Evolutionary conservation across 2,329 filamentous ascomycete species (phyloP).

Genomic region (Sphaerulina musiva): DNA sequence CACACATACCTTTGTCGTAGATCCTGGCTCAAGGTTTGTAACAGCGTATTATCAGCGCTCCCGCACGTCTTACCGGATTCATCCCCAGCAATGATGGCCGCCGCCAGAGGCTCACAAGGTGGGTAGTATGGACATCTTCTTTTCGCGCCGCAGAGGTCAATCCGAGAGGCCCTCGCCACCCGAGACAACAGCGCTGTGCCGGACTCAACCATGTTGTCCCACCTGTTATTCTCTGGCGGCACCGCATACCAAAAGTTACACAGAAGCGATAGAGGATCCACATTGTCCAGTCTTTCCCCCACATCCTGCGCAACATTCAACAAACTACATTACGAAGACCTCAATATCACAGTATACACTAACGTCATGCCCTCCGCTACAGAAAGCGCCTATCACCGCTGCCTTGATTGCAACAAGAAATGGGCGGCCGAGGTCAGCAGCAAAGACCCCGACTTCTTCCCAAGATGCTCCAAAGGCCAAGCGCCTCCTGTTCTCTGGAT

Average conservation of each 20-base stretch:
- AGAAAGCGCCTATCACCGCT: constrained; percentile 35
- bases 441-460: constrained; percentile 65
- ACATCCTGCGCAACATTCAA: too few relatives aligned
- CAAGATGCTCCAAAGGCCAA: constrained; percentile 61
- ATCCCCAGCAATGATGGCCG: neutral
- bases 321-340: neutral
- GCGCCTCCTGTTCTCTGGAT: constrained; percentile 68
- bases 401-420: constrained; percentile 61
- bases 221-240: too few relatives aligned
- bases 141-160: too few relatives aligned
- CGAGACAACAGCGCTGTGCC: neutral
- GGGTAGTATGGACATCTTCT: neutral
- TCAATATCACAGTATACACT: neutral
- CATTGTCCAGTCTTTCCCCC: too few relatives aligned
- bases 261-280: too few relatives aligned
- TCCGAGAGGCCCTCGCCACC: too few relatives aligned
- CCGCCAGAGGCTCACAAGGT: neutral
- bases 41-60: neutral
- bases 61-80: neutral
- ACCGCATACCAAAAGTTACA: too few relatives aligned
- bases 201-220: neutral
- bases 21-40: neutral
- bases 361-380: neutral
- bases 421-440: constrained; percentile 62
- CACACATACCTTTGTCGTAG: neutral